A percentile compares a stretch with the other conserved stretches of the same genome.
Conservation (phyloP, 805 yeast species). For the Saccharomyces paradoxus region DNA sequence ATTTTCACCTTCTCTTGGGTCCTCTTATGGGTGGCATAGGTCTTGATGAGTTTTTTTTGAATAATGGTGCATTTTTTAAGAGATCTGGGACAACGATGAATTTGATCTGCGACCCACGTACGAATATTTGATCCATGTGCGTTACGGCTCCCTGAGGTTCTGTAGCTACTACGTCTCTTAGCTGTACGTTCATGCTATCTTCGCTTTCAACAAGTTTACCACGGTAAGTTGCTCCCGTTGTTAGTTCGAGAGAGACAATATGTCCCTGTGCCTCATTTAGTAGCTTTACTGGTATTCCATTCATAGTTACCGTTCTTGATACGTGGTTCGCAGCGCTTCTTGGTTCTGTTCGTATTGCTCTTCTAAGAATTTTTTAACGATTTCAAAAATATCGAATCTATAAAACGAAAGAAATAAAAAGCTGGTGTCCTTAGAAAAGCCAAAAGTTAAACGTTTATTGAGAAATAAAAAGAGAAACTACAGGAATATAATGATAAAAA, state of each 20-base stretch:
- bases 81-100: conserved; percentile 85
- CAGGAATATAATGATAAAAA: not conserved
- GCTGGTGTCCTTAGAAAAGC: not conserved
- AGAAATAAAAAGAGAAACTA: not conserved
- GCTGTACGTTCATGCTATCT: conserved; percentile 89
- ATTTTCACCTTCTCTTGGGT: conserved; percentile 34
- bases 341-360: not conserved
- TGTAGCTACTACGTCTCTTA: conserved; percentile 74
- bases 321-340: not conserved
- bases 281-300: conserved; percentile 66
- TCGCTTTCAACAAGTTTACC: conserved; percentile 84
- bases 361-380: not conserved
- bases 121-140: conserved; percentile 75
- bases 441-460: not conserved
- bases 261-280: conserved; percentile 89
- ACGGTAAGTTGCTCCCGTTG: conserved; percentile 77
- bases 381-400: not conserved
- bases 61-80: conserved; percentile 81
- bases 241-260: conserved; percentile 69
- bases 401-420: not conserved
- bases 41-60: conserved; percentile 49
- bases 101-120: conserved; percentile 84
- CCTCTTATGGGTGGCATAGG: conserved; percentile 70
- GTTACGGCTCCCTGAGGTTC: conserved; percentile 41
- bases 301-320: not conserved